These are phyloP conservation scores for Fusarium sterilihyphosum DNA, from an alignment of 2,329 filamentous ascomycete genomes.

Conservation along the genomic window DNA sequence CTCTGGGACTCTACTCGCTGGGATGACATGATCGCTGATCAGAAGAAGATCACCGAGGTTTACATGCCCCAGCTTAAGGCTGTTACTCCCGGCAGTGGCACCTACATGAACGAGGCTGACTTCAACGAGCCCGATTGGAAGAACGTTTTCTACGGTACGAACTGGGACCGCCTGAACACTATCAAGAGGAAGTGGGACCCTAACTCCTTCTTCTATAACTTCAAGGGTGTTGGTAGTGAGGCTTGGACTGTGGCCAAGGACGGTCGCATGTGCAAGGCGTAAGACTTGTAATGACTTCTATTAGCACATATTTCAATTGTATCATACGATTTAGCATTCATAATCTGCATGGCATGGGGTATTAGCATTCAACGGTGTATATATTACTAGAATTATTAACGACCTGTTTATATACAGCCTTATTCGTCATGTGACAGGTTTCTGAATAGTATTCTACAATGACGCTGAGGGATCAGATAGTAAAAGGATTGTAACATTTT, in stretches of 20 bases:
- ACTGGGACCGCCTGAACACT: constrained; percentile 52
- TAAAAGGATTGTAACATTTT: background rate
- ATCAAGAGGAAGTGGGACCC: constrained; percentile 64
- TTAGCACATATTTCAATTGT: background rate
- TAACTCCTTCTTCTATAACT: constrained; percentile 56
- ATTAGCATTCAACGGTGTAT: background rate
- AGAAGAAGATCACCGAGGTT: constrained; percentile 46
- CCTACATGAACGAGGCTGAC: constrained; percentile 64
- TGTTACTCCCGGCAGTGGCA: constrained; percentile 54
- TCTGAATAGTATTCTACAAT: background rate
- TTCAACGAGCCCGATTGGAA: constrained; percentile 56
- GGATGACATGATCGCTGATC: constrained; percentile 44
- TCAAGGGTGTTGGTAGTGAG: constrained; percentile 62
- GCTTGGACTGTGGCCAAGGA: constrained; percentile 49
- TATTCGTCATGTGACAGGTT: no score
- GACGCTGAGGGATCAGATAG: no score
- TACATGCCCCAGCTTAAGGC: constrained; percentile 41
- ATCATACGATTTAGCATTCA: background rate
- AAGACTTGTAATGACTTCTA: background rate
- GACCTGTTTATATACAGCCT: no score
- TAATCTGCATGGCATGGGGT: background rate
- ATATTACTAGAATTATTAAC: background rate
- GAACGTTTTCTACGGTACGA: constrained; percentile 56
- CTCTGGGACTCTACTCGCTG: constrained; percentile 44
- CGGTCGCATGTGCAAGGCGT: constrained; percentile 30